Conservation (phyloP, 2,329 filamentous ascomycete genomes). For the Monosporascus sp. region DNA sequence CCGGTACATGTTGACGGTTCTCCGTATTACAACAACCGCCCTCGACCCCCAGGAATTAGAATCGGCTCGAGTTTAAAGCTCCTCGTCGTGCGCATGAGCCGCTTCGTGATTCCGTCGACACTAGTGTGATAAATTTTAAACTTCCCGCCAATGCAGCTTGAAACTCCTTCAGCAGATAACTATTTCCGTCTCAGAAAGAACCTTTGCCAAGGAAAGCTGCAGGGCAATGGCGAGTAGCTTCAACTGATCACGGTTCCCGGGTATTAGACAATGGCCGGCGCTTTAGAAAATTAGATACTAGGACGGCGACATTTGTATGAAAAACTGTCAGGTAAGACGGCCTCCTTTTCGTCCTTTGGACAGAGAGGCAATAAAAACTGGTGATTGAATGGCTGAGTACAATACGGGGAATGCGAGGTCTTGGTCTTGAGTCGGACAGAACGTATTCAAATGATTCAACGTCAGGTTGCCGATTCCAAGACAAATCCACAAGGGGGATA, state of each 20-base stretch:
- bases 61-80: background rate
- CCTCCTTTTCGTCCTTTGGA: too few species aligned
- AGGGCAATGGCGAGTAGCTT: background rate
- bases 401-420: background rate
- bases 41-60: background rate
- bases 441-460: background rate
- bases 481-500: background rate
- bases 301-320: slow-evolving; percentile 19
- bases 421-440: background rate
- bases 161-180: background rate
- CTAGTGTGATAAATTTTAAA: background rate
- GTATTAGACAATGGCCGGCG: slow-evolving; percentile 13
- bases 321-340: too few species aligned
- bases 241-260: background rate
- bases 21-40: background rate
- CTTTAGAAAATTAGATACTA: slow-evolving; percentile 26
- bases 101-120: background rate
- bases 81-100: background rate
- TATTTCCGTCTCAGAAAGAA: background rate
- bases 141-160: background rate
- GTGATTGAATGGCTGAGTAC: background rate
- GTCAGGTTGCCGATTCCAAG: background rate
- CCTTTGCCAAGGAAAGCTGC: background rate
- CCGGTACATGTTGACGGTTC: slow-evolving; percentile 22
- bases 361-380: background rate